phyloP scores from a whole-genome alignment of 2,329 filamentous ascomycete genomes.

The Fusarium torreyae region DNA sequence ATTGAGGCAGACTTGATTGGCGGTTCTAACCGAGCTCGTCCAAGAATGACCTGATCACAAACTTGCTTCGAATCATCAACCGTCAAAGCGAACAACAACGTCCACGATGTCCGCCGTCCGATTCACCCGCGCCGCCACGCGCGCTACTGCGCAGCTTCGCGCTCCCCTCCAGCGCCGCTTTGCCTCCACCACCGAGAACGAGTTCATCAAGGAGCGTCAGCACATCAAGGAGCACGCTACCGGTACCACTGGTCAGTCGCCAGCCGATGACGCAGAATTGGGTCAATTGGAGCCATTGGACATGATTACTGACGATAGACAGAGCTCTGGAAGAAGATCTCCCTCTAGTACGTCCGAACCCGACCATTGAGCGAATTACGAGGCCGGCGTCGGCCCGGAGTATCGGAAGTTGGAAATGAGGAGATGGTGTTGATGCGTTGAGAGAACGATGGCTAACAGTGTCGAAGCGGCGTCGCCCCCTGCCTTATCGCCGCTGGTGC shows the following conservation, averaged over 20 bases:
- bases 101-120: constrained; percentile 76
- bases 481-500: constrained; percentile 77
- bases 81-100: constrained; percentile 49
- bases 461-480: constrained; percentile 79
- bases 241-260: constrained; percentile 81
- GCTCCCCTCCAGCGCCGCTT: constrained; percentile 78
- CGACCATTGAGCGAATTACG: constrained; percentile 49
- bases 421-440: constrained; percentile 18
- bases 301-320: constrained; percentile 54
- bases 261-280: constrained; percentile 44
- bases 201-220: constrained; percentile 92
- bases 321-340: constrained; percentile 98
- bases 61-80: constrained; percentile 46
- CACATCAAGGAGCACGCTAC: constrained; percentile 93
- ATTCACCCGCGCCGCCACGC: constrained; percentile 74
- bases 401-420: constrained; percentile 34
- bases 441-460: constrained; percentile 42
- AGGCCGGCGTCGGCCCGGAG: constrained; percentile 30
- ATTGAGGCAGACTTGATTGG: constrained; percentile 53
- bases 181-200: constrained; percentile 85
- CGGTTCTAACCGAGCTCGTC: constrained; percentile 55
- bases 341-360: constrained; percentile 83
- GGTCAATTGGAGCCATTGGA: constrained; percentile 41
- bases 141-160: constrained; percentile 73
- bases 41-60: constrained; percentile 55